A percentile compares a stretch with the other conserved stretches of the same genome.
phyloP scores from a whole-genome alignment of 257 asterid genomes.

The Sherardia arvensis region DNA sequence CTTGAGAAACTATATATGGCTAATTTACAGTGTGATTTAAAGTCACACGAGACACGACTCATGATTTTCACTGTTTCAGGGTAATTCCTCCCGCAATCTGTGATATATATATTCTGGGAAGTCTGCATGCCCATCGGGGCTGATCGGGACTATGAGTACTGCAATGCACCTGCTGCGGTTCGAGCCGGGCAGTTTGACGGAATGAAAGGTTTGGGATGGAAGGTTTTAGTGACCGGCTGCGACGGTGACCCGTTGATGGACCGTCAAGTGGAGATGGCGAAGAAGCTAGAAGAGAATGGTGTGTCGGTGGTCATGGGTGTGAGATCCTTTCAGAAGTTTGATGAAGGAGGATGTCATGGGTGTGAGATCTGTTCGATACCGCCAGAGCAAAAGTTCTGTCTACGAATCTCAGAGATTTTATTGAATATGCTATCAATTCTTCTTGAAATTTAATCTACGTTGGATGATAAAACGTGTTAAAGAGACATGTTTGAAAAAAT shows the following conservation, averaged over 20 bases:
- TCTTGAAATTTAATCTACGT: no score
- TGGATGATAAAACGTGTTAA: no score
- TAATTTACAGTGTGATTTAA: no score
- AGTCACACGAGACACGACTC: no score
- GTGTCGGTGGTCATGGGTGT: constrained; percentile 21
- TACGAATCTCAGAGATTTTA: not conserved
- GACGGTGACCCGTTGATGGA: constrained; percentile 40
- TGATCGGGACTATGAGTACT: constrained; percentile 36
- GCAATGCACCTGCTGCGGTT: constrained; percentile 23
- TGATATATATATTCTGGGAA: constrained; percentile 40
- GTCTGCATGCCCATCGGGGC: constrained; percentile 31
- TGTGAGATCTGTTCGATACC: not conserved
- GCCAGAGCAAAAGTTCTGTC: not conserved
- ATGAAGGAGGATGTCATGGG: constrained; percentile 37
- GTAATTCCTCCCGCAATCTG: constrained; percentile 3
- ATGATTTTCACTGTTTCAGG: not conserved
- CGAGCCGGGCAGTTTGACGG: constrained; percentile 5
- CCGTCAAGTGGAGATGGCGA: constrained; percentile 22
- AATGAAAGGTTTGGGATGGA: constrained; percentile 19
- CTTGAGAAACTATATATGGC: no score
- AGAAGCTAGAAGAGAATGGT: constrained; percentile 23
- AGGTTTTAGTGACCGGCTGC: constrained; percentile 22
- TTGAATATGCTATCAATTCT: not conserved
- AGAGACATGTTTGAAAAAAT: no score
- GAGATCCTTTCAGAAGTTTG: no score